Percentiles rank a stretch among this genome's conserved stretches.
These are phyloP conservation scores for Solanum bulbocastanum DNA, from an alignment of 257 asterid genomes.

Conservation along the genomic window DNA sequence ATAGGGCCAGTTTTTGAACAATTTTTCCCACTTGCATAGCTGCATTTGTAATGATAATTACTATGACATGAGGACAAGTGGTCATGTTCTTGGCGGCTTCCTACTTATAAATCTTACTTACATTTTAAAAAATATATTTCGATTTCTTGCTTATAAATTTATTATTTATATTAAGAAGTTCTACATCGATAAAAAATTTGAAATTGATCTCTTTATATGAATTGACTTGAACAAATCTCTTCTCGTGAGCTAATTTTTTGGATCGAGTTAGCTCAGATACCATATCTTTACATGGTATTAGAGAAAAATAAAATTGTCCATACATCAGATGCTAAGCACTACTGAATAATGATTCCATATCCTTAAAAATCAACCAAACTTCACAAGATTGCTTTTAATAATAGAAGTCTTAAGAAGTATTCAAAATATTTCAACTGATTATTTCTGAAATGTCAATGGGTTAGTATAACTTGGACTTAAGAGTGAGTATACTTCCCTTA, in stretches of 20 bases:
- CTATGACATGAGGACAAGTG: background rate
- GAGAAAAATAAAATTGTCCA: rapidly evolving
- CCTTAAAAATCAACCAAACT: background rate
- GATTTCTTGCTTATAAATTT: too few relatives aligned
- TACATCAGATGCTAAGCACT: too few relatives aligned
- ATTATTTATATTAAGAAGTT: too few relatives aligned
- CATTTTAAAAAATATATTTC: background rate
- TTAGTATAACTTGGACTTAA: background rate
- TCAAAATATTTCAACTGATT: background rate
- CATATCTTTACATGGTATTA: too few relatives aligned
- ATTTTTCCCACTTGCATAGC: background rate
- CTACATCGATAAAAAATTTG: rapidly evolving
- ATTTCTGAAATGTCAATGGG: background rate
- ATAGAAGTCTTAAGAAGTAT: background rate
- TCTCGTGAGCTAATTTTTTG: rapidly evolving
- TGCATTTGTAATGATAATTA: background rate
- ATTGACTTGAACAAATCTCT: rapidly evolving
- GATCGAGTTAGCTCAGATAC: rapidly evolving
- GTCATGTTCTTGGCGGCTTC: background rate
- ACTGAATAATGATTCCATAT: background rate
- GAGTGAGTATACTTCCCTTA: background rate
- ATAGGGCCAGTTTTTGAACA: background rate
- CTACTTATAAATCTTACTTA: background rate
- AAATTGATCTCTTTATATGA: rapidly evolving
- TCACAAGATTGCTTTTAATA: background rate